Evolutionary conservation across 2,329 filamentous ascomycete species (phyloP).

Genomic region (Pseudogymnoascus sp.): DNA sequence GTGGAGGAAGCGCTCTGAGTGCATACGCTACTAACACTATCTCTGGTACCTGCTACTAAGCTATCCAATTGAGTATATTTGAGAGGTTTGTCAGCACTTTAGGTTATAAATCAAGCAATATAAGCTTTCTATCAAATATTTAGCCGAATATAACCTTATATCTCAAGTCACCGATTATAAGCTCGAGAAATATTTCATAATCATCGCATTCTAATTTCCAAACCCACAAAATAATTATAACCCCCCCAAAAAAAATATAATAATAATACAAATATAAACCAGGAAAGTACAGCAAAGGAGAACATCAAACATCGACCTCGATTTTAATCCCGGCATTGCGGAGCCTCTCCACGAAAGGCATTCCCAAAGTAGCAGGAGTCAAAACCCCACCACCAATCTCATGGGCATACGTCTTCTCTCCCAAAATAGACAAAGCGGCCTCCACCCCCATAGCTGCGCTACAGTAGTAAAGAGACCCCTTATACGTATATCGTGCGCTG

Average conservation of each 20-base stretch:
- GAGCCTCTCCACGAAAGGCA: constrained; percentile 1
- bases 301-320: neutral
- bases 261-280: neutral
- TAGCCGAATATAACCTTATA: neutral
- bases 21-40: constrained; percentile 20
- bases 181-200: neutral
- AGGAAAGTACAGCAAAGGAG: neutral
- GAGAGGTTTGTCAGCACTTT: neutral
- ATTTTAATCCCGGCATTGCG: neutral
- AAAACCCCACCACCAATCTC: constrained; percentile 38
- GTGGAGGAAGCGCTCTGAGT: constrained; percentile 18
- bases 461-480: constrained; percentile 10
- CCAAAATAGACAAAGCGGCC: constrained; percentile 12
- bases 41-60: constrained; percentile 21
- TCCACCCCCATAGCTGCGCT: constrained; percentile 13
- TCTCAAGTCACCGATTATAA: neutral
- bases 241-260: neutral
- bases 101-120: neutral
- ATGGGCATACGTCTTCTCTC: constrained; percentile 34
- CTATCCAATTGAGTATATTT: neutral
- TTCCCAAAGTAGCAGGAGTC: constrained; percentile 39
- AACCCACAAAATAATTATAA: neutral
- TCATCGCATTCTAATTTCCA: neutral
- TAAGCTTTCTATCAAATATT: neutral
- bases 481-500: neutral